These are phyloP conservation scores for Fragilariopsis cylindrus DNA, from an alignment of 108 stramenopile species.

Conservation along the genomic window DNA sequence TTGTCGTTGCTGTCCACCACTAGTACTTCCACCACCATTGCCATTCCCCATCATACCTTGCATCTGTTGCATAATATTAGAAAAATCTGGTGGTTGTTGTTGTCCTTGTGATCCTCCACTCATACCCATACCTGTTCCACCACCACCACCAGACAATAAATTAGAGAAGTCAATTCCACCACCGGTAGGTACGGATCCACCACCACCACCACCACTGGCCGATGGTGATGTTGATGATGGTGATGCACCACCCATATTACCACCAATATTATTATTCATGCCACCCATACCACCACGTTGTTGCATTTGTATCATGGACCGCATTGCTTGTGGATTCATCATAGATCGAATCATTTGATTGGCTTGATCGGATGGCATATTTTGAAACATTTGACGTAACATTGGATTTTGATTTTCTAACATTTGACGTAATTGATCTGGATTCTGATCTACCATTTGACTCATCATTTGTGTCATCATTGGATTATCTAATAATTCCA, in stretches of 20 bases:
- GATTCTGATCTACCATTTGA: constrained; percentile 66
- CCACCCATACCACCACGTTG: constrained; percentile 33
- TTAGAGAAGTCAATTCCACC: constrained; percentile 69
- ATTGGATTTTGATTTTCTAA: constrained; percentile 72
- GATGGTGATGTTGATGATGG: neutral
- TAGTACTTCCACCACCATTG: constrained; percentile 16
- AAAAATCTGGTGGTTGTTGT: constrained; percentile 22
- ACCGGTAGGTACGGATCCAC: constrained; percentile 15
- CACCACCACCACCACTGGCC: neutral
- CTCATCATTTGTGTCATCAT: constrained; percentile 69
- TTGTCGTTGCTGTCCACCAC: constrained; percentile 20
- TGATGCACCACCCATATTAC: constrained; percentile 26
- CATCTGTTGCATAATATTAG: constrained; percentile 27
- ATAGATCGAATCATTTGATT: constrained; percentile 59
- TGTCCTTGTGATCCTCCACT: constrained; percentile 1
- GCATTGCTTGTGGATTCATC: constrained; percentile 75
- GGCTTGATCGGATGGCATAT: constrained; percentile 50
- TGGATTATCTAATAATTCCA: constrained; percentile 72
- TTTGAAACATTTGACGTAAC: constrained; percentile 74
- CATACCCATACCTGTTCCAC: neutral
- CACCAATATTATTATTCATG: constrained; percentile 17
- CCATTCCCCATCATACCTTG: constrained; percentile 12
- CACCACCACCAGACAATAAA: constrained; percentile 17
- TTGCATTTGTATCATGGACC: constrained; percentile 78
- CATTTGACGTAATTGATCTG: constrained; percentile 65